Base-by-base conservation (phyloP, 441 rosid species). In the Gossypium aridum region DNA sequence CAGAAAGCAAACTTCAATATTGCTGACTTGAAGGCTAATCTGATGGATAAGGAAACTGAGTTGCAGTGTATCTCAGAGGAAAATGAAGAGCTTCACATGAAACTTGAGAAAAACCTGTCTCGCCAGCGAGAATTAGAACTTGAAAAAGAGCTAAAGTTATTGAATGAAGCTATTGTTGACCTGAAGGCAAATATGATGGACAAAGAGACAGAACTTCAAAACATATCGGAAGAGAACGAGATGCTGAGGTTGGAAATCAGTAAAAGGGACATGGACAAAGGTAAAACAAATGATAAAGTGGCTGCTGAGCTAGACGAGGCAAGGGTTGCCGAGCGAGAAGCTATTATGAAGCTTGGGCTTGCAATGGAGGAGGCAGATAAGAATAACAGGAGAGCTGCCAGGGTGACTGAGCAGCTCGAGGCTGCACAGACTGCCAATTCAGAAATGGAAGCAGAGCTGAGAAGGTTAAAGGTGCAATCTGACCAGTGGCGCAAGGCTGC, bases 401-500 rank as follows among this genome's bases (percentile, higher is more conserved):
- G 90, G 70, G 87, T 84, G 25, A 59, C 87, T 0, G 89, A 91
- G 84, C 90, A 91, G 80, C 87, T 91, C 0, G 93, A 87, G 71
- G 89, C 90, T n/a, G 84, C 91, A 31, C 93, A 91, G 75, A 82
- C 79, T 28, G 81, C 87, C 26, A 83, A 81, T 74, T 71, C 85
- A 0, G 89, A 89, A 54, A 81, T 86, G 83, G 96, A 91, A 75
- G 79, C 83, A 2, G 93, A 91, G 71, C 79, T 91, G 59, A 86
- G 93, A 82, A 86, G 82, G 81, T 83, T 89, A 20, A 91, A 91
- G 81, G 96, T 91, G 63, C 96, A 91, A 72, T 85, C 96, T n/a
- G 89, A 91, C 56, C 96, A 91, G 77, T 91, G 91, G 93, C 87
- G 93, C 79, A 91, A 91, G 82, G 96, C 96, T 75, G 91, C 93